Percentiles rank a stretch among this genome's conserved stretches.
Evolutionary conservation across 768 basidiomycete species (phyloP).

Genomic region (Coprinopsis cinerea): DNA sequence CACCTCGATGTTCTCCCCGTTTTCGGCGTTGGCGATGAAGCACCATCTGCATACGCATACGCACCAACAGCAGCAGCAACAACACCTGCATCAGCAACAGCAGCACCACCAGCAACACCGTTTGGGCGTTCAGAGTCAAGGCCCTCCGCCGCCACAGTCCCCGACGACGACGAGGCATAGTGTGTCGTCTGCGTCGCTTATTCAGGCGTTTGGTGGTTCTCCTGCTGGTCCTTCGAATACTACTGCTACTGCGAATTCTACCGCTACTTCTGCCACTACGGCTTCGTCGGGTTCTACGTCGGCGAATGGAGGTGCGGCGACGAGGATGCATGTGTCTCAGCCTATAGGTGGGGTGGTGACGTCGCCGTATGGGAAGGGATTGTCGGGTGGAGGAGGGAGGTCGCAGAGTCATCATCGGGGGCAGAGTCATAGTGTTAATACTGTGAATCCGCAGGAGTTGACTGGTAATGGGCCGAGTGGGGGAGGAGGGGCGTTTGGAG

Average conservation of each 20-base stretch:
- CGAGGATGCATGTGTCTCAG: constrained; percentile 8
- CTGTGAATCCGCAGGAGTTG: constrained; percentile 37
- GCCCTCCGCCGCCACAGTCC: not conserved
- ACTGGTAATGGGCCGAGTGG: constrained; percentile 19
- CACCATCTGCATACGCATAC: not conserved
- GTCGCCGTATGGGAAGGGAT: not conserved
- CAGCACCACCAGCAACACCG: not conserved
- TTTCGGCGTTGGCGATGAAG: not conserved
- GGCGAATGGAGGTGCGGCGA: not conserved
- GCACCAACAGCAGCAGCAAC: constrained; percentile 8
- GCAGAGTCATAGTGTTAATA: constrained; percentile 28
- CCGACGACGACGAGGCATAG: not conserved
- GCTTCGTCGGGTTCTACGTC: not conserved
- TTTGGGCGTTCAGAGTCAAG: too few relatives aligned
- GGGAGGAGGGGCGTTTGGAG: constrained; percentile 22
- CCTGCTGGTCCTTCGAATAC: not conserved
- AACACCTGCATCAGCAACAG: not conserved
- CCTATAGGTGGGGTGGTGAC: not conserved
- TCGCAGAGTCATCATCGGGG: constrained; percentile 37
- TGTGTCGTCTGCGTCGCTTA: not conserved
- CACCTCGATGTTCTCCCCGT: constrained; percentile 6
- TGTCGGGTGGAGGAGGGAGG: constrained; percentile 18
- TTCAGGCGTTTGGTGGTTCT: not conserved
- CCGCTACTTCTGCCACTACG: not conserved
- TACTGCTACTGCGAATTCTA: not conserved